phyloP scores from a whole-genome alignment of 441 rosid genomes.

The Pelargonium myrrhifolium region DNA sequence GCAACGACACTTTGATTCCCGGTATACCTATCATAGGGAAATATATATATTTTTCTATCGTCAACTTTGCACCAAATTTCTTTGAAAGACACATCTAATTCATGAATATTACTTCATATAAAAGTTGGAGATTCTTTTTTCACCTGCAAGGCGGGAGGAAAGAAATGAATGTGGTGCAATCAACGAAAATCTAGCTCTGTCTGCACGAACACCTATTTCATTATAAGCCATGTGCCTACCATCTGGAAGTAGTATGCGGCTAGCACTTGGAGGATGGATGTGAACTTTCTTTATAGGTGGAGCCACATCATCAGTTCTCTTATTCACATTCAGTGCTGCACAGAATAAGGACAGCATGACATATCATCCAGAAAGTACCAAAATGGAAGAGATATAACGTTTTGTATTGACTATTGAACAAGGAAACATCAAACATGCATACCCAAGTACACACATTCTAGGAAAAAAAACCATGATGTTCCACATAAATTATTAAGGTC shows the following conservation, averaged over 20 bases:
- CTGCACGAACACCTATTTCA: slow-evolving; percentile 63
- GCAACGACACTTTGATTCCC: slow-evolving; percentile 59
- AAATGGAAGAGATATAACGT: neutral
- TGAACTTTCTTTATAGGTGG: slow-evolving; percentile 42
- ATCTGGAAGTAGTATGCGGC: slow-evolving; percentile 69
- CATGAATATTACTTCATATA: neutral
- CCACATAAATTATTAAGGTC: too few relatives aligned
- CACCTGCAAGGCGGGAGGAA: slow-evolving; percentile 89
- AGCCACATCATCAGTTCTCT: slow-evolving; percentile 28
- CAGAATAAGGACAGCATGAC: slow-evolving; percentile 15
- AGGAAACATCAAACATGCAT: neutral
- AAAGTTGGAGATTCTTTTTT: slow-evolving; percentile 8
- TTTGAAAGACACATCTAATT: slow-evolving; percentile 12
- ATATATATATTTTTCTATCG: slow-evolving; percentile 13
- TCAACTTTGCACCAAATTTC: slow-evolving; percentile 4
- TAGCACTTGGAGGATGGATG: slow-evolving; percentile 63
- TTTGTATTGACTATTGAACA: neutral
- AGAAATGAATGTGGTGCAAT: slow-evolving; percentile 77
- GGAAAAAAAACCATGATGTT: neutral
- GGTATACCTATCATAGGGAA: slow-evolving; percentile 49
- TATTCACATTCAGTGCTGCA: slow-evolving; percentile 62
- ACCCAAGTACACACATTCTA: neutral
- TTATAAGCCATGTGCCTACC: slow-evolving; percentile 80
- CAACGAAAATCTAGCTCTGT: slow-evolving; percentile 65
- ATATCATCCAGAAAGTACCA: neutral